A percentile compares a stretch with the other conserved stretches of the same genome.
phyloP scores from a whole-genome alignment of 1,284 basidiomycete species.

The Ustilago trichophora region DNA sequence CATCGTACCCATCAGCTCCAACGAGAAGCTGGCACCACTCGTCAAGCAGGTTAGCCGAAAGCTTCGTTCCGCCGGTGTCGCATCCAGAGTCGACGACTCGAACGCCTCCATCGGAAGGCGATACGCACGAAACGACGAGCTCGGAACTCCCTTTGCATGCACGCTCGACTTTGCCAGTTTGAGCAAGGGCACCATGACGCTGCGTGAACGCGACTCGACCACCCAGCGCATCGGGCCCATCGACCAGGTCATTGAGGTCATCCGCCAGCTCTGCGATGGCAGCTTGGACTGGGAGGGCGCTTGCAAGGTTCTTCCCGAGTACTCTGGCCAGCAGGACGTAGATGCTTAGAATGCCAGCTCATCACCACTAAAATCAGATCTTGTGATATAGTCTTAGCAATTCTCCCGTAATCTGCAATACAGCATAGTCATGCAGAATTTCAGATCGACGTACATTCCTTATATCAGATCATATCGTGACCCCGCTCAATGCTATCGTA shows the following conservation, averaged over 20 bases:
- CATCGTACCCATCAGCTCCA: slow-evolving; percentile 92
- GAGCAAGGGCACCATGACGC: slow-evolving; percentile 68
- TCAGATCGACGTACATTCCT: too few species aligned
- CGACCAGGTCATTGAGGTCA: slow-evolving; percentile 85
- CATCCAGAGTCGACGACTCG: slow-evolving; percentile 93
- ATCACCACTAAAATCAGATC: too few species aligned
- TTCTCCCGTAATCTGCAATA: too few species aligned
- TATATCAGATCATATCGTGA: too few species aligned
- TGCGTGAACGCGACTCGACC: slow-evolving; percentile 87
- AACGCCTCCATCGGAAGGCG: slow-evolving; percentile 94
- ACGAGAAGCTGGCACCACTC: slow-evolving; percentile 83
- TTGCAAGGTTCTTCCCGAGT: slow-evolving; percentile 76
- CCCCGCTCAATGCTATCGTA: too few species aligned
- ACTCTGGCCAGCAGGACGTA: slow-evolving; percentile 82
- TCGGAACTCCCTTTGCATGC: slow-evolving; percentile 94
- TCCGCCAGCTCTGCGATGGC: slow-evolving; percentile 68
- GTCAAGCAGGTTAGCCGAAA: slow-evolving; percentile 87
- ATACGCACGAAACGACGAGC: slow-evolving; percentile 96
- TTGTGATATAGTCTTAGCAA: too few species aligned
- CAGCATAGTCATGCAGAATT: too few species aligned
- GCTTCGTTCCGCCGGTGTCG: slow-evolving; percentile 85
- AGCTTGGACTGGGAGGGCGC: slow-evolving; percentile 78
- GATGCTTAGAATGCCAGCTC: slow-evolving; percentile 25
- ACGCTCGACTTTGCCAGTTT: slow-evolving; percentile 97
- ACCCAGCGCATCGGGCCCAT: slow-evolving; percentile 90